Evolutionary conservation across 2,329 filamentous ascomycete species (phyloP).

Genomic region (Ascochyta clinopodiicola): DNA sequence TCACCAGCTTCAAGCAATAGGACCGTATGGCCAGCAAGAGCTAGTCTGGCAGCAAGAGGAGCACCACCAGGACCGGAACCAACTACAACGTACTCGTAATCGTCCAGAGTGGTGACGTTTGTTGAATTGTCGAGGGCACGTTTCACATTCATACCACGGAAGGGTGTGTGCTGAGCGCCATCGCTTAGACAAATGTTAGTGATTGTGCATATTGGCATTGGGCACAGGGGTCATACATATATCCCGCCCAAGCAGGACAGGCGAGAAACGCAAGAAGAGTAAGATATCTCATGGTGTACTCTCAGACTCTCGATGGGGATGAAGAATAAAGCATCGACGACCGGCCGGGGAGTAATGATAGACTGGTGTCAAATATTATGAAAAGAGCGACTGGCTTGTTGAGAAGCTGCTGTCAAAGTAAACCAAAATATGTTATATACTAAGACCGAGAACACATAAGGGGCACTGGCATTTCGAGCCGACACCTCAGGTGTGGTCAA

Average conservation of each 20-base stretch:
- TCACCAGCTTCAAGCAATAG: slow-evolving; percentile 66
- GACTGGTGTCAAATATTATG: too few species aligned
- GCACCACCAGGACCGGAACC: slow-evolving; percentile 67
- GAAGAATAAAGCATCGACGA: too few species aligned
- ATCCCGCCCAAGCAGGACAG: slow-evolving; percentile 14
- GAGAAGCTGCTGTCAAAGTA: too few species aligned
- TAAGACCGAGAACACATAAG: not conserved
- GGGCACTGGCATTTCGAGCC: not conserved
- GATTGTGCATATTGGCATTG: not conserved
- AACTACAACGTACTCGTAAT: slow-evolving; percentile 67
- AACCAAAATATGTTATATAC: not conserved
- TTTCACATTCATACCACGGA: slow-evolving; percentile 26
- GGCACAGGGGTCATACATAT: slow-evolving; percentile 19
- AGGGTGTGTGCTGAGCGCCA: slow-evolving; percentile 30
- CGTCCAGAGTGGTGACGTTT: slow-evolving; percentile 18
- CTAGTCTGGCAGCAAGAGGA: slow-evolving; percentile 63
- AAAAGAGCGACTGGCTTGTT: too few species aligned
- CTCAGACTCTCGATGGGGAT: too few species aligned
- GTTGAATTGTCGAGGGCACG: slow-evolving; percentile 21
- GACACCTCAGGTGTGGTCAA: not conserved
- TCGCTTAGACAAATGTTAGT: slow-evolving; percentile 20
- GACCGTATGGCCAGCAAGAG: slow-evolving; percentile 62
- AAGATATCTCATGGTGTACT: too few species aligned
- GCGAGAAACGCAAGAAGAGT: slow-evolving; percentile 17
- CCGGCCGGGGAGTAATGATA: too few species aligned